Evolutionary conservation across 768 basidiomycete genomes (phyloP), one percentile per base, ranked within the genome.

Genomic region (Royoungia palumana): DNA sequence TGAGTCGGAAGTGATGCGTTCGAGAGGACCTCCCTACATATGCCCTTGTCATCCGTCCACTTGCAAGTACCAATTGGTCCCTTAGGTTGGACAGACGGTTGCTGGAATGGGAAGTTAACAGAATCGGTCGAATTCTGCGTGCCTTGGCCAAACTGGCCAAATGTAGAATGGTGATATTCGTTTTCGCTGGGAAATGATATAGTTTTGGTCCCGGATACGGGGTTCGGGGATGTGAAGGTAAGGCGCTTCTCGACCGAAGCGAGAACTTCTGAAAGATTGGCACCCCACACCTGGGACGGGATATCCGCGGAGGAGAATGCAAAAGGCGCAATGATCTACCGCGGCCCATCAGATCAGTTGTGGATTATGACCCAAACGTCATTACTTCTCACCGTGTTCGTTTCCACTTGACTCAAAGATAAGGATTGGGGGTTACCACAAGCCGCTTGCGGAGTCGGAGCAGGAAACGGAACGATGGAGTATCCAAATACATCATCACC

Each of bases 1-100:
- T 64, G 63, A 4, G 1, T 44, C 0, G 60, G 25, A 24, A 63
- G 42, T 19, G 2, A 39, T 39, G 3, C 21, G 1, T 0, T 1
- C 0, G 43, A 51, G 35, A 65, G 1, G 5, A 3, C 0, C 3
- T 39, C 21, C 2, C 17, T 17, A 17, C 60, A 63, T 5, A 51
- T 0, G 14, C 9, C 5, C 5, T 51, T 53, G 5, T 46, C 25
- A 9, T 5, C 34, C 3, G 12, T 0, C 63, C 63, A 65, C 13
- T 34, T 0, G 30, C 62, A 63, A 2, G 0, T 1, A 17, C 12
- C 0, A 22, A 32, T 1, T 2, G 27, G 19, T 13, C 3, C 7
- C 14, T 25, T 22, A 8, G 32, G 24, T 5, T 13, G 22, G 0
- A 9, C 21, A 19, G 12, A 4, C 11, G 41, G 53, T 16, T 35